phyloP scores from a whole-genome alignment of 2,329 filamentous ascomycete genomes.

The Ambrosiella cleistominuta region DNA sequence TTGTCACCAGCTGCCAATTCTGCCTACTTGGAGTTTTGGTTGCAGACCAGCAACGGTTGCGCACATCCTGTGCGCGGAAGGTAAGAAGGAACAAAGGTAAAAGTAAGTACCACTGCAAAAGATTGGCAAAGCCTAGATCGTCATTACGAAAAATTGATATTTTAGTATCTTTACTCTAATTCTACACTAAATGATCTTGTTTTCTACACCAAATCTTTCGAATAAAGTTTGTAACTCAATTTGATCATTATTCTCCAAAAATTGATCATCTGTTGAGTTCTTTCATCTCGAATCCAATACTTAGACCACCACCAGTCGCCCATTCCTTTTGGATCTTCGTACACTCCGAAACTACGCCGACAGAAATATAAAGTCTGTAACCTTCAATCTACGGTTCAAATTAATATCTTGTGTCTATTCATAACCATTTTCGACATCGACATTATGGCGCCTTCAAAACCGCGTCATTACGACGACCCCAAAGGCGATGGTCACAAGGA shows the following conservation, averaged over 20 bases:
- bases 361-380: background rate
- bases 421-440: background rate
- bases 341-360: slow-evolving; percentile 9
- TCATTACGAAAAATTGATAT: background rate
- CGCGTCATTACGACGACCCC: slow-evolving; percentile 29
- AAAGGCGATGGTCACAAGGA: slow-evolving; percentile 23
- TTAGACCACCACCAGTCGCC: background rate
- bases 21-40: background rate
- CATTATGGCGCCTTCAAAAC: slow-evolving; percentile 29
- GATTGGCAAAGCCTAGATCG: background rate
- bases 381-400: background rate
- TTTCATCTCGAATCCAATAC: background rate
- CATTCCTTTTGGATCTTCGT: background rate
- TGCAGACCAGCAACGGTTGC: background rate
- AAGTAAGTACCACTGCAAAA: background rate
- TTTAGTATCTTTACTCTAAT: too few species aligned
- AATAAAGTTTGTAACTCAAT: background rate
- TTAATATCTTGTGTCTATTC: background rate
- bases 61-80: background rate
- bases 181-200: too few species aligned
- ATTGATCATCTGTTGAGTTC: background rate
- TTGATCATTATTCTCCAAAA: background rate
- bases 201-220: background rate
- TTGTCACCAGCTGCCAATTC: slow-evolving; percentile 3
- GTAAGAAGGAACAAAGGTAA: slow-evolving; percentile 4